These are phyloP conservation scores for Amniculicola lignicola DNA, from an alignment of 495 filamentous ascomycete species.

Conservation along the genomic window DNA sequence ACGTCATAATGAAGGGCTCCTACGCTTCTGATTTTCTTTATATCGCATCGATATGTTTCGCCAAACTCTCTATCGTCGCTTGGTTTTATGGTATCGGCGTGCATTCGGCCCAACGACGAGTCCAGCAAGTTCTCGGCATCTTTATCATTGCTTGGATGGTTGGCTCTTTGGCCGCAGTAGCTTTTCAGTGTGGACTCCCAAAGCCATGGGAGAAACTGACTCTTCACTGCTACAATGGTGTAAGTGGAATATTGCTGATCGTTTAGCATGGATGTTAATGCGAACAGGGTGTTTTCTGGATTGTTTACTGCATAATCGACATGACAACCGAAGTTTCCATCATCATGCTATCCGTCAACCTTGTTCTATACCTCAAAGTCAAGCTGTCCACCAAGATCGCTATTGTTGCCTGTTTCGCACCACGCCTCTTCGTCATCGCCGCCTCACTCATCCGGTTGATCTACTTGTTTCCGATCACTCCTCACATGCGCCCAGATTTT, in stretches of 20 bases:
- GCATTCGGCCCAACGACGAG: neutral
- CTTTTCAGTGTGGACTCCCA: constrained; percentile 36
- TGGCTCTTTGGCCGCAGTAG: constrained; percentile 25
- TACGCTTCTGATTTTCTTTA: constrained; percentile 32
- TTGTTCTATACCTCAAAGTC: constrained; percentile 24
- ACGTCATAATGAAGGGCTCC: constrained; percentile 20
- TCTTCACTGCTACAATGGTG: constrained; percentile 32
- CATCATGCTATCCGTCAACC: constrained; percentile 32
- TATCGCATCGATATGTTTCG: constrained; percentile 20
- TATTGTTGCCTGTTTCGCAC: constrained; percentile 29
- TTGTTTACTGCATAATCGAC: constrained; percentile 31
- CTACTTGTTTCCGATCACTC: constrained; percentile 27
- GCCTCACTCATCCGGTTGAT: constrained; percentile 21
- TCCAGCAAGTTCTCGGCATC: constrained; percentile 16
- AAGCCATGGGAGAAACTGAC: constrained; percentile 33
- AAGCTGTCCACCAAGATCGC: constrained; percentile 11
- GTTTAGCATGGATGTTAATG: constrained; percentile 20
- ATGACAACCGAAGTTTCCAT: constrained; percentile 30
- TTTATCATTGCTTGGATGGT: constrained; percentile 31
- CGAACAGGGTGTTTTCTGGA: constrained; percentile 28
- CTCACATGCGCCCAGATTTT: constrained; percentile 20
- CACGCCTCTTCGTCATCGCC: constrained; percentile 25
- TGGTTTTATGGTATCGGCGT: constrained; percentile 14
- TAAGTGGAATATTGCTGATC: neutral
- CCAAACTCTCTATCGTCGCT: constrained; percentile 25